Conservation (phyloP, 2,329 filamentous ascomycete species). For the Fusarium sp. region DNA sequence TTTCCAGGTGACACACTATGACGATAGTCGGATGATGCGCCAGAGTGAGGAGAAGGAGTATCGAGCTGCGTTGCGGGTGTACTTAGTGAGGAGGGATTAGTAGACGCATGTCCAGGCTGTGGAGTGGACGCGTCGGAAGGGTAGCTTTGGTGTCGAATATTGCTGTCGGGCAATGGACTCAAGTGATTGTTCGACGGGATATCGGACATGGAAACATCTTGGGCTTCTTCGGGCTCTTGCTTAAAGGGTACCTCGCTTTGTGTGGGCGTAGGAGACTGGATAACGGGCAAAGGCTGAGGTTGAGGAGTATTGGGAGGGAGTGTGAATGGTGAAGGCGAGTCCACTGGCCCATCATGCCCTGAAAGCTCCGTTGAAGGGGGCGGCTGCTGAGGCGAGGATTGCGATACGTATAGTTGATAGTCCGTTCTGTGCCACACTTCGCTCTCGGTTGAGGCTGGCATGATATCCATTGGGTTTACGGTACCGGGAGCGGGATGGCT, state of each 20-base stretch:
- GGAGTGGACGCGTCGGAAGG: slow-evolving; percentile 61
- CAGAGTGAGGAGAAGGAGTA: slow-evolving; percentile 58
- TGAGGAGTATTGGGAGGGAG: slow-evolving; percentile 41
- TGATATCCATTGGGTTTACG: slow-evolving; percentile 68
- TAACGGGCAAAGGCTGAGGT: slow-evolving; percentile 42
- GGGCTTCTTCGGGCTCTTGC: slow-evolving; percentile 37
- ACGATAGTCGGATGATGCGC: slow-evolving; percentile 53
- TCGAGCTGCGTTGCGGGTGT: slow-evolving; percentile 63
- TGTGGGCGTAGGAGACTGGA: slow-evolving; percentile 49
- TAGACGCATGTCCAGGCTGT: slow-evolving; percentile 55
- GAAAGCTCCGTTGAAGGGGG: slow-evolving; percentile 26
- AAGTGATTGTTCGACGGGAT: slow-evolving; percentile 46
- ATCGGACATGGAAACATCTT: slow-evolving; percentile 46
- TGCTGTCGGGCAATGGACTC: slow-evolving; percentile 44
- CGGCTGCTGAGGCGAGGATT: slow-evolving; percentile 45
- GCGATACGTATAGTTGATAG: slow-evolving; percentile 52
- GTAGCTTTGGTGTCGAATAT: slow-evolving; percentile 52
- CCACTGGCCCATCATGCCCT: slow-evolving; percentile 34
- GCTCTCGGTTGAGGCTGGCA: slow-evolving; percentile 59
- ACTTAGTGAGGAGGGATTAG: slow-evolving; percentile 58
- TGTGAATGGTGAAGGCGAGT: slow-evolving; percentile 48
- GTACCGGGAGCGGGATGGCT: slow-evolving; percentile 59
- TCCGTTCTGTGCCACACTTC: slow-evolving; percentile 57
- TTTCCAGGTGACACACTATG: slow-evolving; percentile 56
- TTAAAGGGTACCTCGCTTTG: slow-evolving; percentile 38